These are phyloP conservation scores for Quercus robur DNA, from an alignment of 306 rosid genomes.

Conservation along the genomic window DNA sequence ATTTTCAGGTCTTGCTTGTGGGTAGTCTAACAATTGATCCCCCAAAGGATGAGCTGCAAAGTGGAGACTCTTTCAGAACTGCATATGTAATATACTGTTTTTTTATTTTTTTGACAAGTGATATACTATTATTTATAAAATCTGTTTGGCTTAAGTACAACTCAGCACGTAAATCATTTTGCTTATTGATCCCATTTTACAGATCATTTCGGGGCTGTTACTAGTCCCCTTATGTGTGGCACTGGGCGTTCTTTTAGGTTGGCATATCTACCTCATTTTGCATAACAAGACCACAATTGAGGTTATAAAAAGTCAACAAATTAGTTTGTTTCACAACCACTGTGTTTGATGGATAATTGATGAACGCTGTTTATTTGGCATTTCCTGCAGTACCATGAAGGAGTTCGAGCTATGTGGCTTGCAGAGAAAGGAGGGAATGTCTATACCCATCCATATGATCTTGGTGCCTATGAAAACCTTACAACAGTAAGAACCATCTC, in stretches of 20 bases:
- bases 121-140: conserved; percentile 13
- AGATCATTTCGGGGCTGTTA: conserved; percentile 82
- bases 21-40: conserved; percentile 75
- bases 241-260: conserved; percentile 74
- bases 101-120: conserved; percentile 28
- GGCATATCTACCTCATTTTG: conserved; percentile 85
- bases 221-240: conserved; percentile 69
- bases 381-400: conserved; percentile 79
- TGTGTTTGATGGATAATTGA: conserved; percentile 19
- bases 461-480: conserved; percentile 87
- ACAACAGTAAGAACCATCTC: conserved; percentile 47
- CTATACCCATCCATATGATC: conserved; percentile 91
- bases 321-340: conserved; percentile 17
- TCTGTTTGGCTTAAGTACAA: conserved; percentile 9
- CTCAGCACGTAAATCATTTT: conserved; percentile 16
- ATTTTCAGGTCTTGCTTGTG: conserved; percentile 73
- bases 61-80: conserved; percentile 60
- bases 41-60: conserved; percentile 55
- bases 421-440: conserved; percentile 88
- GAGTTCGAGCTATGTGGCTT: conserved; percentile 97
- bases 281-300: conserved; percentile 96
- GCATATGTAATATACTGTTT: conserved; percentile 57
- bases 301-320: conserved; percentile 44
- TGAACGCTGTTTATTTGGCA: conserved; percentile 19
- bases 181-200: conserved; percentile 33